Percentiles rank a stretch among this genome's conserved stretches.
Evolutionary conservation across 2,329 filamentous ascomycete species (phyloP).

Genomic region (Arthrobotrys entomopaga): DNA sequence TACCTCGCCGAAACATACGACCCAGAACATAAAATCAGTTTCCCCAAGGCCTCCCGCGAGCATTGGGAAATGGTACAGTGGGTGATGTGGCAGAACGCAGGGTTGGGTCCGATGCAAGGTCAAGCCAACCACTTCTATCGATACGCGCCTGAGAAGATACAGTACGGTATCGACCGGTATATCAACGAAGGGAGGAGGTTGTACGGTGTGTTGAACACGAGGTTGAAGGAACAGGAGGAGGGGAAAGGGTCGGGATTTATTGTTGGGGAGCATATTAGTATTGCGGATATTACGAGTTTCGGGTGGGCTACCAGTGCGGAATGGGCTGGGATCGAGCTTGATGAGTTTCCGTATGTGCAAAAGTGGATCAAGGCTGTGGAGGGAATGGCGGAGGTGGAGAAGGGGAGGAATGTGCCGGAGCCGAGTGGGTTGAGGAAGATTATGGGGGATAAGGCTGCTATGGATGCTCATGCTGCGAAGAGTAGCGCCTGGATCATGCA

Average conservation of each 20-base stretch:
- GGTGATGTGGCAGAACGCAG: constrained; percentile 81
- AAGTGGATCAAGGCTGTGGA: constrained; percentile 80
- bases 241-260: constrained; percentile 66
- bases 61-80: constrained; percentile 83
- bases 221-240: constrained; percentile 68
- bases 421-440: constrained; percentile 70
- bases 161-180: constrained; percentile 85
- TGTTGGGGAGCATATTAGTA: constrained; percentile 75
- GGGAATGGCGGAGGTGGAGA: constrained; percentile 76
- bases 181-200: constrained; percentile 83
- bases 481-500: constrained; percentile 73
- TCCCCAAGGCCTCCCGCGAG: constrained; percentile 76
- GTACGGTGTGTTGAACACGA: constrained; percentile 79
- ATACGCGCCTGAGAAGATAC: constrained; percentile 83
- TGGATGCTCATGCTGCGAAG: constrained; percentile 69
- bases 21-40: constrained; percentile 82
- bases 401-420: constrained; percentile 76
- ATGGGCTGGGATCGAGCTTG: constrained; percentile 74
- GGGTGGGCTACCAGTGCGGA: constrained; percentile 75
- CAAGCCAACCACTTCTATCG: constrained; percentile 85
- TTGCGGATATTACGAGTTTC: constrained; percentile 83
- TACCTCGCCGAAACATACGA: constrained; percentile 87
- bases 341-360: constrained; percentile 79
- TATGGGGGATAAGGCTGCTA: constrained; percentile 63
- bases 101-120: constrained; percentile 83